Evolutionary conservation across 257 asterid genomes (phyloP).

Genomic region (Solanum gracilifrons): DNA sequence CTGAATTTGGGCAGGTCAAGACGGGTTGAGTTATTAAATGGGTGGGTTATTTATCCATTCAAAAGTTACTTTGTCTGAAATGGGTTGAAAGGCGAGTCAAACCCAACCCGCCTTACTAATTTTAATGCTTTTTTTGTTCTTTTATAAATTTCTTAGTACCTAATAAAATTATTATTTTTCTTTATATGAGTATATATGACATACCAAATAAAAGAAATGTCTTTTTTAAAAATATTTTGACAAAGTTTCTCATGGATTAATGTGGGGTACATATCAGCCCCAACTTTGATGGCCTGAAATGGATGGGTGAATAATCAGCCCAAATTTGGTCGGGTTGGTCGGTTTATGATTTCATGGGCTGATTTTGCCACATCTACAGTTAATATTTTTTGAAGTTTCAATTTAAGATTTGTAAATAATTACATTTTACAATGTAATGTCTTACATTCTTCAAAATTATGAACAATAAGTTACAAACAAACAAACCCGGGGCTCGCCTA

Average conservation of each 20-base stretch:
- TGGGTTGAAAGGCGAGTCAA: background rate
- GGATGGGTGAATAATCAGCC: background rate
- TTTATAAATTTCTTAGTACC: rapidly evolving
- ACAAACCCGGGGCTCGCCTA: background rate
- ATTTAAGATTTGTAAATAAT: background rate
- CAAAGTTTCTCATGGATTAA: background rate
- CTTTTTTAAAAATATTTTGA: background rate
- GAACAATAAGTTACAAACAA: background rate
- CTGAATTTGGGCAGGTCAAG: background rate
- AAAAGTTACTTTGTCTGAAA: background rate
- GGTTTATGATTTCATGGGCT: background rate
- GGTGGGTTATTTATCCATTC: background rate
- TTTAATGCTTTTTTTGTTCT: background rate
- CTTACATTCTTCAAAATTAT: background rate
- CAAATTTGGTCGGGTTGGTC: background rate
- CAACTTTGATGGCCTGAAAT: background rate
- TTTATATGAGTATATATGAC: background rate
- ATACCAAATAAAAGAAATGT: background rate
- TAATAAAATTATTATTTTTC: background rate
- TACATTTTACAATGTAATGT: background rate
- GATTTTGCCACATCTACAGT: background rate
- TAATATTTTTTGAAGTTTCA: background rate
- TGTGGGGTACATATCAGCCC: background rate
- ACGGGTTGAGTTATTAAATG: background rate
- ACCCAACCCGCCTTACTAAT: background rate